Evolutionary conservation across 805 yeast genomes (phyloP), one percentile per base, ranked within the genome.

Genomic region (Saccharomycopsis guyanensis): DNA sequence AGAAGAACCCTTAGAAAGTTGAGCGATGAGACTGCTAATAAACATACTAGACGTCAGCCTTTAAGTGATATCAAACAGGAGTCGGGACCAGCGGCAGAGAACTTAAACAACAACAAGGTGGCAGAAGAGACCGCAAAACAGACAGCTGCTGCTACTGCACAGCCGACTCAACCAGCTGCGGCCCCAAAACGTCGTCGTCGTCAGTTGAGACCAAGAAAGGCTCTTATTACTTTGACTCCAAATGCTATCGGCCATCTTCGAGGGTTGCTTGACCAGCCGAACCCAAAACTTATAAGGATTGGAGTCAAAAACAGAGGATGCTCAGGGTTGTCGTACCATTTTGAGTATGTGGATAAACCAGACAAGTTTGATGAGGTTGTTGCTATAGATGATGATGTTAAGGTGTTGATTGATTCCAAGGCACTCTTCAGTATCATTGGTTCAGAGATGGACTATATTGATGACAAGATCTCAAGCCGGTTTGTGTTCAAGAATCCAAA

Each of bases 361-460:
- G 96, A 89, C n/a, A 87, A 88, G 66, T 93, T 91, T 58, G 98
- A 93, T 64, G 98, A 93, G 66, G 70, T 82, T 49, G 86, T 93
- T 7, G 86, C 78, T 54, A 25, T 55, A 4, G 97, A 91, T 66
- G 96, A 89, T 58, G 97, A 95, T 31, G 94, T 93, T 35, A 85
- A 79, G 62, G 94, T 93, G 2, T 72, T 89, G 46, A 86, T 93
- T 39, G 98, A 93, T 62, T 91, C 97, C 23, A 93, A 93, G 64
- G 98, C 98, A 0, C 71, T 93, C 45, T 89, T 93, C 64, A 82
- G 94, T 55, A 89, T 93, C 38, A 95, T 93, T 49, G 98, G 98
- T 0, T 83, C 95, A 4, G 95, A 89, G 65, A 93, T 93, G 98
- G 98, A 93, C 65, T 93, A 96, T 96, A 71, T 86, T 41, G 97